phyloP scores from a whole-genome alignment of 2,329 filamentous ascomycete species.

The Aspergillus clavatus region DNA sequence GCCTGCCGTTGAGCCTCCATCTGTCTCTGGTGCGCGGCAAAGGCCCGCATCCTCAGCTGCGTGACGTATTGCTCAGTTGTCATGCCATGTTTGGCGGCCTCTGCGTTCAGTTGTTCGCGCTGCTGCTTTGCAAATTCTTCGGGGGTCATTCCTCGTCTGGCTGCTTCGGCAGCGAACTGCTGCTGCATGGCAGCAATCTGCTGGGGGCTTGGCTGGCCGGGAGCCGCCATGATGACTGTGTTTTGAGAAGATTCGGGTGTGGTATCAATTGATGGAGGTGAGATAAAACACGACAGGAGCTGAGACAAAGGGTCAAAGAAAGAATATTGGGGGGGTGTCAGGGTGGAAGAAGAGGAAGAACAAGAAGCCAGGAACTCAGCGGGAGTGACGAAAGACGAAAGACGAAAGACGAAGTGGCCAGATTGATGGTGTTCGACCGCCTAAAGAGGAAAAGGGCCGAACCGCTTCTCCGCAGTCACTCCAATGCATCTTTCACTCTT shows the following conservation, averaged over 20 bases:
- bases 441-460: constrained; percentile 11
- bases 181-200: constrained; percentile 81
- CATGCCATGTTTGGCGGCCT: constrained; percentile 49
- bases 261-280: not conserved
- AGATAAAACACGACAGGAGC: not conserved
- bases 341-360: not conserved
- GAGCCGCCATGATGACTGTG: constrained; percentile 33
- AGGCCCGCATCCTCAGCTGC: constrained; percentile 44
- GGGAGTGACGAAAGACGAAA: too few relatives aligned
- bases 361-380: too few relatives aligned
- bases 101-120: constrained; percentile 42
- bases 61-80: constrained; percentile 49
- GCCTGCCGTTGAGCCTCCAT: constrained; percentile 32
- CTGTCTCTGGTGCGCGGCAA: constrained; percentile 41
- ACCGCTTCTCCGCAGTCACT: not conserved
- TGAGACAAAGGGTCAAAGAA: not conserved
- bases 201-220: constrained; percentile 63
- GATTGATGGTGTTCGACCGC: constrained; percentile 3
- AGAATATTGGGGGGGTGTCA: not conserved
- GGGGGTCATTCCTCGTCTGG: constrained; percentile 77
- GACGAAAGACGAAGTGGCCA: constrained; percentile 7
- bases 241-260: not conserved
- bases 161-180: constrained; percentile 75
- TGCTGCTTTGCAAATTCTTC: constrained; percentile 71
- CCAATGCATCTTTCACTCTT: too few relatives aligned